Percentiles rank a stretch among this genome's conserved stretches.
Evolutionary conservation across 805 yeast species (phyloP).

Genomic region (Nadsonia fulvescens): DNA sequence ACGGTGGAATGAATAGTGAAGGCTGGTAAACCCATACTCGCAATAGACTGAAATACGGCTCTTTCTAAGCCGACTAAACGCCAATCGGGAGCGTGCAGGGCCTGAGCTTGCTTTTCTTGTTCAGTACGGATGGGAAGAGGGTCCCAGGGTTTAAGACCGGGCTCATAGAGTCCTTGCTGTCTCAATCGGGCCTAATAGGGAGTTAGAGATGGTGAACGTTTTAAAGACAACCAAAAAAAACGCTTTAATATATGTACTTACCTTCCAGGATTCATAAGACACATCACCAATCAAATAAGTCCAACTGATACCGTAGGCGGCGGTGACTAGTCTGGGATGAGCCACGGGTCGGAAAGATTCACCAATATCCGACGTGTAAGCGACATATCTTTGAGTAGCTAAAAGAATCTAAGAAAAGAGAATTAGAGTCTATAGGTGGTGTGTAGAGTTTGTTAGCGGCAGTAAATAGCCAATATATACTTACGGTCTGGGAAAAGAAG

Average conservation of each 20-base stretch:
- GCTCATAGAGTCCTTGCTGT: constrained; percentile 43
- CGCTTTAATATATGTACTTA: no score
- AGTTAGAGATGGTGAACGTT: no score
- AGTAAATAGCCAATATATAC: no score
- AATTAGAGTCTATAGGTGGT: no score
- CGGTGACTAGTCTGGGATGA: constrained; percentile 41
- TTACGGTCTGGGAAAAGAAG: no score
- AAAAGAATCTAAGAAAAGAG: constrained; percentile 30
- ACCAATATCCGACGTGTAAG: constrained; percentile 75
- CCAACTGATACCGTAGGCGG: constrained; percentile 66
- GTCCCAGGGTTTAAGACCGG: constrained; percentile 56
- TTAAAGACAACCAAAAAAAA: no score
- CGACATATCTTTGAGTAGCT: constrained; percentile 68
- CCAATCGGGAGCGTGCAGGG: constrained; percentile 44
- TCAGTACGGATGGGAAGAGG: constrained; percentile 24
- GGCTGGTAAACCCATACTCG: constrained; percentile 78
- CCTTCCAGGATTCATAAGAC: constrained; percentile 50
- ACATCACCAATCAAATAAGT: constrained; percentile 60
- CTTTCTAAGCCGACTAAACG: constrained; percentile 43
- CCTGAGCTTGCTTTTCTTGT: constrained; percentile 16
- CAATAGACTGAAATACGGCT: constrained; percentile 65
- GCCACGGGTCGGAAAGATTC: constrained; percentile 76
- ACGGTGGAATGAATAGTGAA: constrained; percentile 64
- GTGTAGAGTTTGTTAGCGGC: no score
- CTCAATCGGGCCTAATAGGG: constrained; percentile 29